phyloP scores from a whole-genome alignment of 1,139 yeast species.

The Magnusiomyces tetraspermus region DNA sequence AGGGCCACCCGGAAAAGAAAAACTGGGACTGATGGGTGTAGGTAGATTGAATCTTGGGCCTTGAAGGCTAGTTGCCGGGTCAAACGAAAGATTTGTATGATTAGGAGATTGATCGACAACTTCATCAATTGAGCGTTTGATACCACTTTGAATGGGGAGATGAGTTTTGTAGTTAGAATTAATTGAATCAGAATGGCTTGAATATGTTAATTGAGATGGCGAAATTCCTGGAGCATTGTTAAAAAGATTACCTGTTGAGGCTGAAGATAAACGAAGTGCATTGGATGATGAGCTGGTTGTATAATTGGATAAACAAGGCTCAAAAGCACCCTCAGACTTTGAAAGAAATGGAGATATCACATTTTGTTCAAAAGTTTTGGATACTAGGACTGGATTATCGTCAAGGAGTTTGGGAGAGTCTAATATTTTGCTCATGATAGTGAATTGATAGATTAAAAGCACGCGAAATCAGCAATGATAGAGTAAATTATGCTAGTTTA shows the following conservation, averaged over 20 bases:
- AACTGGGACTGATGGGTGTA: conserved; percentile 15
- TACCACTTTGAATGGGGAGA: conserved; percentile 23
- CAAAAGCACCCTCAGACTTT: background rate
- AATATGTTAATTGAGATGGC: conserved; percentile 7
- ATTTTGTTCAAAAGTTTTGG: background rate
- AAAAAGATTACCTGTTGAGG: conserved; percentile 15
- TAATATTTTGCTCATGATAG: too few relatives aligned
- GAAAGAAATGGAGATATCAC: background rate
- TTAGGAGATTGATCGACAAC: conserved; percentile 24
- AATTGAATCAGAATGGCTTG: background rate
- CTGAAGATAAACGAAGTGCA: background rate
- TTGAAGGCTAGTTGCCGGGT: background rate
- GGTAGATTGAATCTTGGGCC: background rate
- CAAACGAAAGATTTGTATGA: conserved; percentile 7
- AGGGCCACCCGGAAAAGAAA: background rate
- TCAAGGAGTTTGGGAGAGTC: too few relatives aligned
- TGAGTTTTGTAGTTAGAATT: conserved; percentile 14
- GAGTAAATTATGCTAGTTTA: too few relatives aligned
- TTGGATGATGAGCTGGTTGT: background rate
- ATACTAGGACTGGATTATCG: too few relatives aligned
- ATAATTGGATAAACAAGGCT: background rate
- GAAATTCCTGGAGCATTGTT: conserved; percentile 20
- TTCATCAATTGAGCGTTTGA: conserved; percentile 27
- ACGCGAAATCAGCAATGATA: too few relatives aligned
- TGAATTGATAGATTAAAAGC: too few relatives aligned